phyloP scores from a whole-genome alignment of 2,329 filamentous ascomycete genomes.

The Exophiala aquamarina region DNA sequence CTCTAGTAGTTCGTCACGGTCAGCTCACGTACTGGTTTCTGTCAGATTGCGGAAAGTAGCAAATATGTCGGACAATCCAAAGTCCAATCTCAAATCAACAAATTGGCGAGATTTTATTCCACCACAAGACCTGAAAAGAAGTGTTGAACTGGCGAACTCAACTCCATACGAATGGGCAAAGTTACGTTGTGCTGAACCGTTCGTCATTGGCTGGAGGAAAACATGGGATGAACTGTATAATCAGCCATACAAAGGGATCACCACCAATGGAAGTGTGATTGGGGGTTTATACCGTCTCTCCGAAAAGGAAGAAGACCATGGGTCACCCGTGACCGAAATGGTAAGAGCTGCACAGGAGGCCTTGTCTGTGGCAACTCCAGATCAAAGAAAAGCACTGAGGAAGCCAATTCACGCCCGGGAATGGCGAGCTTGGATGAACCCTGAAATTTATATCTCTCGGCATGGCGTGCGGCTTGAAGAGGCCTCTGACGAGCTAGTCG shows the following conservation, averaged over 20 bases:
- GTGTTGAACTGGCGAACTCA: constrained; percentile 6
- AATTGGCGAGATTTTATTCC: constrained; percentile 12
- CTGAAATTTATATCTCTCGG: background rate
- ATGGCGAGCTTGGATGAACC: constrained; percentile 6
- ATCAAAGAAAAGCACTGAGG: background rate
- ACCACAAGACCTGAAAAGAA: background rate
- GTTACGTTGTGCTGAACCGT: constrained; percentile 6
- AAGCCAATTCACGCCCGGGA: background rate
- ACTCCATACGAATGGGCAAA: constrained; percentile 8
- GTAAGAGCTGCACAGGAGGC: background rate
- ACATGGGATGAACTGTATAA: constrained; percentile 2
- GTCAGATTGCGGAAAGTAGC: no score
- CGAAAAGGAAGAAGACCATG: background rate
- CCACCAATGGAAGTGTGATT: background rate
- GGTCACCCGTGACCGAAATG: background rate
- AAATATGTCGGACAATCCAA: no score
- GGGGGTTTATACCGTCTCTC: background rate
- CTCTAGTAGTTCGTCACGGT: no score
- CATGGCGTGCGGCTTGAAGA: constrained; percentile 3
- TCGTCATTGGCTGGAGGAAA: background rate
- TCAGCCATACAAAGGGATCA: constrained; percentile 7
- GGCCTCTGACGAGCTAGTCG: background rate
- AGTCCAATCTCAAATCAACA: no score
- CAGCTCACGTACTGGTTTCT: no score
- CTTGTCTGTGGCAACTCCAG: background rate